phyloP scores from a whole-genome alignment of 2,329 filamentous ascomycete species.

The Aspergillus oerlinghausenensis region DNA sequence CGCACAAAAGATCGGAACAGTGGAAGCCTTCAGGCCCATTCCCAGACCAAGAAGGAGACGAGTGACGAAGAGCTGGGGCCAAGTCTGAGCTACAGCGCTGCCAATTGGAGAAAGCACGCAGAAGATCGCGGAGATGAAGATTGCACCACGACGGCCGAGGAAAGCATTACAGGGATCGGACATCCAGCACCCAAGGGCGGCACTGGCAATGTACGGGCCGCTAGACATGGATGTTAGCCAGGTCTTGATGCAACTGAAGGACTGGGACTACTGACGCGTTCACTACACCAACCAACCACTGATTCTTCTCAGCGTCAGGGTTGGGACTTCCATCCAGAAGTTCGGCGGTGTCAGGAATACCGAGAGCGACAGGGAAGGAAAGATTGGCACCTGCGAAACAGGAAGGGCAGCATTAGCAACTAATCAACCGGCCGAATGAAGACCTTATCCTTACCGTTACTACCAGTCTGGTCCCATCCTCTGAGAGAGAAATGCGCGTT shows the following conservation, averaged over 20 bases:
- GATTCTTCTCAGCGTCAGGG: constrained; percentile 42
- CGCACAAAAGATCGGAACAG: constrained; percentile 51
- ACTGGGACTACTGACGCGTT: constrained; percentile 49
- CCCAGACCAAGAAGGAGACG: constrained; percentile 57
- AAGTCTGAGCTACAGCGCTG: constrained; percentile 57
- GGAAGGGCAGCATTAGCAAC: background rate
- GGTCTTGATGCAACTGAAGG: constrained; percentile 39
- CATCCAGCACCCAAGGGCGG: constrained; percentile 59
- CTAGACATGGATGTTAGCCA: constrained; percentile 11
- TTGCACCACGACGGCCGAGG: constrained; percentile 59
- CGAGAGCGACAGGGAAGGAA: constrained; percentile 45
- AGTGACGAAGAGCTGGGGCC: constrained; percentile 54
- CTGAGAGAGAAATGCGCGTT: constrained; percentile 9
- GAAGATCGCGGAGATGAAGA: constrained; percentile 60
- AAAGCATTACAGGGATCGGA: constrained; percentile 60
- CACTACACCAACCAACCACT: constrained; percentile 62
- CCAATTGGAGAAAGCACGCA: constrained; percentile 65
- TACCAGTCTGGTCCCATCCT: constrained; percentile 32
- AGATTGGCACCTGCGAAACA: constrained; percentile 47
- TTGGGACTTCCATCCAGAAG: constrained; percentile 7
- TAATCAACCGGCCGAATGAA: background rate
- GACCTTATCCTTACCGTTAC: constrained; percentile 19
- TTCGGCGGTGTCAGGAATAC: constrained; percentile 36
- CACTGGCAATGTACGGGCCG: constrained; percentile 51
- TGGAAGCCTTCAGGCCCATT: constrained; percentile 59